A percentile compares a stretch with the other conserved stretches of the same genome.
phyloP scores from a whole-genome alignment of 257 asterid genomes.

The Nicotiana otophora region DNA sequence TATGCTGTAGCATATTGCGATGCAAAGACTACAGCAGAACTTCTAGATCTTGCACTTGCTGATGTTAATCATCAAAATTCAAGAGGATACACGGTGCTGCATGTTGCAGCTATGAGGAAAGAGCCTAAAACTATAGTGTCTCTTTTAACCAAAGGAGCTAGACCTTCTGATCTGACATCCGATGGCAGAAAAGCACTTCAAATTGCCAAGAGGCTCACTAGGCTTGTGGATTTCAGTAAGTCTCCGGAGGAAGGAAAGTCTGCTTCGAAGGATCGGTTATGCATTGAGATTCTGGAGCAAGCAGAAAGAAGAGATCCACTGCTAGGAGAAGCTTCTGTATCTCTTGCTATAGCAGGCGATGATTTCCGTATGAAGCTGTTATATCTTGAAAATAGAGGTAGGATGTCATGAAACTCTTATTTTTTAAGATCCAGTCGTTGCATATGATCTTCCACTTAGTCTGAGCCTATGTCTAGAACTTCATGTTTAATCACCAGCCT shows the following conservation, averaged over 20 bases:
- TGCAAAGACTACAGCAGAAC: constrained; percentile 84
- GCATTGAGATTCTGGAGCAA: constrained; percentile 95
- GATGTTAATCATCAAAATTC: constrained; percentile 73
- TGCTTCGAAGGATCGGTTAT: constrained; percentile 74
- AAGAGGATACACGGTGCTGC: constrained; percentile 90
- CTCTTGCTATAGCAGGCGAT: constrained; percentile 97
- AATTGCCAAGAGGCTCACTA: constrained; percentile 82
- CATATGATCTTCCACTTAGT: not conserved
- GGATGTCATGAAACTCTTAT: constrained; percentile 2
- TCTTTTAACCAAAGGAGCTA: constrained; percentile 89
- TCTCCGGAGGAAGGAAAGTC: constrained; percentile 65
- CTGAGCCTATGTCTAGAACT: not conserved
- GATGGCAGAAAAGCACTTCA: constrained; percentile 95
- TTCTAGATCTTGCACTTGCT: constrained; percentile 84
- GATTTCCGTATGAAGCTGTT: constrained; percentile 71
- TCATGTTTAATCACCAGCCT: not conserved
- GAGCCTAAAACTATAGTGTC: constrained; percentile 90
- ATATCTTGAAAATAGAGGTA: constrained; percentile 96
- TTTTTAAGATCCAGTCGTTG: not conserved
- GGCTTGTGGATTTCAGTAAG: constrained; percentile 57
- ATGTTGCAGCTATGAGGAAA: constrained; percentile 92
- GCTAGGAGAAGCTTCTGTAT: constrained; percentile 87
- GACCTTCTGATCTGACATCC: constrained; percentile 80
- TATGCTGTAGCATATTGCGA: constrained; percentile 96
- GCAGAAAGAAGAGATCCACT: constrained; percentile 89